phyloP scores from a whole-genome alignment of 23 red algal species.

The Gracilariopsis chorda region DNA sequence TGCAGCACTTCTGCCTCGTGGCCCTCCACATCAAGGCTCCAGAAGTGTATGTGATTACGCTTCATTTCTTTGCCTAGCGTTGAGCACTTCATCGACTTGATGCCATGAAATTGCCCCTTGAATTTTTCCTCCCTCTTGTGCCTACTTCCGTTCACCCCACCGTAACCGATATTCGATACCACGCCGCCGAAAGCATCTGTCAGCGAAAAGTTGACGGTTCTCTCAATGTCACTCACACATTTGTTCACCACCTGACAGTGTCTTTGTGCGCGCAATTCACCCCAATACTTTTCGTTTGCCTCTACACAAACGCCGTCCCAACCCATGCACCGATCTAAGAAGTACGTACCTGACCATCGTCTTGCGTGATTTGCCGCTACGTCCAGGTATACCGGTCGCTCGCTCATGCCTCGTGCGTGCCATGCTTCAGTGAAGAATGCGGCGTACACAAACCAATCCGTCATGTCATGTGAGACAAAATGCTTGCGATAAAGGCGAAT shows the following conservation, averaged over 20 bases:
- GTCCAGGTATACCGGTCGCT: slow-evolving; percentile 53
- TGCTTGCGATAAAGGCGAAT: slow-evolving; percentile 23
- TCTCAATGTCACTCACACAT: slow-evolving; percentile 39
- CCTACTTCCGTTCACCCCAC: slow-evolving; percentile 25
- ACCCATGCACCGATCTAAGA: slow-evolving; percentile 57
- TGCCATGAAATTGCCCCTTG: slow-evolving; percentile 7
- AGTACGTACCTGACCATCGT: slow-evolving; percentile 42
- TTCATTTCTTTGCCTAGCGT: slow-evolving; percentile 22
- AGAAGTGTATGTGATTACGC: slow-evolving; percentile 16
- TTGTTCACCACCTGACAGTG: slow-evolving; percentile 36
- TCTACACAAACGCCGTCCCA: slow-evolving; percentile 69
- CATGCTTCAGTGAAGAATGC: slow-evolving; percentile 37
- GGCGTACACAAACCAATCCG: slow-evolving; percentile 45
- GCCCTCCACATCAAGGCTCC: slow-evolving; percentile 68
- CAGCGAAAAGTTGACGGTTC: slow-evolving; percentile 52
- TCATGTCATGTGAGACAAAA: slow-evolving; percentile 28
- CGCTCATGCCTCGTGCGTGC: neutral
- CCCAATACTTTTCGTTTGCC: slow-evolving; percentile 55
- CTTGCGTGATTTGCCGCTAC: slow-evolving; percentile 65
- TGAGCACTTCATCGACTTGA: slow-evolving; percentile 51
- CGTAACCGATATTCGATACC: neutral
- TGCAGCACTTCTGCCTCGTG: slow-evolving; percentile 50
- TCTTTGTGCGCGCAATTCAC: slow-evolving; percentile 6
- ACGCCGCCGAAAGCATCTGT: slow-evolving; percentile 35
- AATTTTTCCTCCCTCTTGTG: slow-evolving; percentile 9